These are phyloP conservation scores for Fusarium setosum DNA, from an alignment of 2,329 filamentous ascomycete species.

Conservation along the genomic window DNA sequence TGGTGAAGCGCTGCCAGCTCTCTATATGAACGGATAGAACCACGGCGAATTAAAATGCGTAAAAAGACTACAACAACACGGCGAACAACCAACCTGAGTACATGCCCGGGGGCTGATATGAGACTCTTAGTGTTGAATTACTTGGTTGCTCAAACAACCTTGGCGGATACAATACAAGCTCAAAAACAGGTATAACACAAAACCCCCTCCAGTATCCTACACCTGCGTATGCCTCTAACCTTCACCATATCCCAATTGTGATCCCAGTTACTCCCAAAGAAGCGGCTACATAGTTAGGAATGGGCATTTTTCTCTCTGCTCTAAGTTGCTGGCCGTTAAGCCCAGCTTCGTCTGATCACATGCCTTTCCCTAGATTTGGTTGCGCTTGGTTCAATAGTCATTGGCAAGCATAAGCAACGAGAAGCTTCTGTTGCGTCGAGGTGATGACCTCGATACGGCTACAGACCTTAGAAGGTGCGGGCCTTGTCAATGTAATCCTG, in stretches of 20 bases:
- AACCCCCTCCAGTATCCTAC: constrained; percentile 37
- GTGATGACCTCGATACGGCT: not conserved
- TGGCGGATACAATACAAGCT: constrained; percentile 5
- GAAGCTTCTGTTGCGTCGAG: not conserved
- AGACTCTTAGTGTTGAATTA: not conserved
- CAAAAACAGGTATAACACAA: constrained; percentile 20
- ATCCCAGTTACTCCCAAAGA: constrained; percentile 15
- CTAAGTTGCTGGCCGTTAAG: not conserved
- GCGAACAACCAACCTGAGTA: not conserved
- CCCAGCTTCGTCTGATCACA: not conserved
- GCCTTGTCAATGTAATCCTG: constrained; percentile 79
- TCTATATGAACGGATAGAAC: constrained; percentile 7
- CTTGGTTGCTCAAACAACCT: constrained; percentile 1
- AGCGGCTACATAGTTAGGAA: not conserved
- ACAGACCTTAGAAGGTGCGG: constrained; percentile 51
- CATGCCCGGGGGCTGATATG: not conserved
- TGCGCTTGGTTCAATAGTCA: not conserved
- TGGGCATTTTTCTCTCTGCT: not conserved
- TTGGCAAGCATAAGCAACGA: not conserved
- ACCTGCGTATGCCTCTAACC: constrained; percentile 10
- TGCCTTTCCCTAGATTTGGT: too few relatives aligned
- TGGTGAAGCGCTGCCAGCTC: constrained; percentile 4
- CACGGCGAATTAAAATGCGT: constrained; percentile 17
- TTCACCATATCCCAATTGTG: constrained; percentile 15
- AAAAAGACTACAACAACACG: constrained; percentile 1